Percentiles rank a stretch among this genome's conserved stretches.
Conservation (phyloP, 1,139 yeast species). For the Geotrichum klebahnii region DNA sequence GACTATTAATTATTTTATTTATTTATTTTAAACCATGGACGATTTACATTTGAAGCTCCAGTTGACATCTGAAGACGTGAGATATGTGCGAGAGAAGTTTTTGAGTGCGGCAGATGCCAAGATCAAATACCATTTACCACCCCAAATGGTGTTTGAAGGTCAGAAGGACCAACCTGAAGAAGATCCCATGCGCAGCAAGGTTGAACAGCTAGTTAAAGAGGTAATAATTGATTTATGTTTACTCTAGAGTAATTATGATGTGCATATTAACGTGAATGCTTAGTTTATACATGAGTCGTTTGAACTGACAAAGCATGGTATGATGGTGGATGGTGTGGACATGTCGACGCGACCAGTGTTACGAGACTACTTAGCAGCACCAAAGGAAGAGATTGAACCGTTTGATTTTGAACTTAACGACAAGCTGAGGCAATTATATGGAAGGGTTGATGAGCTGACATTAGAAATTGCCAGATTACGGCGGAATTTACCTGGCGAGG, state of each 20-base stretch:
- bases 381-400: conserved; percentile 46
- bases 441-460: conserved; percentile 51
- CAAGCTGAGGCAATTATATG: conserved; percentile 47
- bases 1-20: too few relatives aligned
- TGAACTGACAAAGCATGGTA: conserved; percentile 50
- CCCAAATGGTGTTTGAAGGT: conserved; percentile 23
- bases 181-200: conserved; percentile 49
- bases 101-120: conserved; percentile 43
- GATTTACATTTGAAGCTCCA: conserved; percentile 20
- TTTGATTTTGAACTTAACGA: conserved; percentile 54
- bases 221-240: too few relatives aligned
- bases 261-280: background rate
- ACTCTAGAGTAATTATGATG: too few relatives aligned
- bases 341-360: conserved; percentile 21
- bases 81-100: conserved; percentile 47
- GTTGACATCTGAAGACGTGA: conserved; percentile 44
- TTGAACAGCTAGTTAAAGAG: conserved; percentile 45
- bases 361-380: conserved; percentile 14
- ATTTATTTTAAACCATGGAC: conserved; percentile 12
- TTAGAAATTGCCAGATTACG: conserved; percentile 49
- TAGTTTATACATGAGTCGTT: conserved; percentile 47
- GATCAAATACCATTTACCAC: conserved; percentile 49
- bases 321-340: conserved; percentile 46
- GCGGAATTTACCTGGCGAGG: conserved; percentile 44
- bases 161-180: conserved; percentile 30